Conservation (phyloP, 768 basidiomycete species). For the Chalciporus chontae region DNA sequence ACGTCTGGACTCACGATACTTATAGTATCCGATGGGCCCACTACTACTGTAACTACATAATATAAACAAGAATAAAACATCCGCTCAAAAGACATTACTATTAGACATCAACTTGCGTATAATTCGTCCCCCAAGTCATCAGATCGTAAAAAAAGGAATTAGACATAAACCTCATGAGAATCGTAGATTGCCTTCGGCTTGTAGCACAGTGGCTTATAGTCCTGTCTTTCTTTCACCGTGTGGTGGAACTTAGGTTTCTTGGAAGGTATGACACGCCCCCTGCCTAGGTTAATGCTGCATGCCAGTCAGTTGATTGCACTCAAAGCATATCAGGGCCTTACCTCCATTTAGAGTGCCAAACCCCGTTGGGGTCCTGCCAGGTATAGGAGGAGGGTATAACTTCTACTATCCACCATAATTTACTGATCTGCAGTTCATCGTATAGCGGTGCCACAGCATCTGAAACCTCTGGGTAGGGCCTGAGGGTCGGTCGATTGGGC, state of each 20-base stretch:
- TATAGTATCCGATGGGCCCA: too few relatives aligned
- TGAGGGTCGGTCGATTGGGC: neutral
- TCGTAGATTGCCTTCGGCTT: conserved; percentile 54
- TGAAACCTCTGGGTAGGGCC: conserved; percentile 11
- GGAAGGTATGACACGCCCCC: conserved; percentile 48
- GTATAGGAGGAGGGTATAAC: conserved; percentile 50
- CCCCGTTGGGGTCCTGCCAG: conserved; percentile 54
- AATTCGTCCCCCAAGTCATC: too few relatives aligned
- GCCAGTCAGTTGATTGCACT: conserved; percentile 1
- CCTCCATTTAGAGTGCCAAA: conserved; percentile 55
- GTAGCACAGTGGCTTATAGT: conserved; percentile 46
- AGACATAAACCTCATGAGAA: conserved; percentile 44
- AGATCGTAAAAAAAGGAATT: neutral
- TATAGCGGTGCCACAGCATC: conserved; percentile 47
- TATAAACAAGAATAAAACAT: too few relatives aligned
- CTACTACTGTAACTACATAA: too few relatives aligned
- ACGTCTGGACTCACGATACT: too few relatives aligned
- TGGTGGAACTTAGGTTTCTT: conserved; percentile 55
- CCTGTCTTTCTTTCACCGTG: conserved; percentile 60
- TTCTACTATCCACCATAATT: conserved; percentile 73
- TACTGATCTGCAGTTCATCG: conserved; percentile 44
- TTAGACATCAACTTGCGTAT: too few relatives aligned
- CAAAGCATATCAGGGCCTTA: conserved; percentile 31
- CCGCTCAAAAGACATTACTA: too few relatives aligned
- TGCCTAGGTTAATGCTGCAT: conserved; percentile 46